Base-by-base conservation (phyloP, 371 early-diverging fungal genomes). In the Cladochytrium tenue region DNA sequence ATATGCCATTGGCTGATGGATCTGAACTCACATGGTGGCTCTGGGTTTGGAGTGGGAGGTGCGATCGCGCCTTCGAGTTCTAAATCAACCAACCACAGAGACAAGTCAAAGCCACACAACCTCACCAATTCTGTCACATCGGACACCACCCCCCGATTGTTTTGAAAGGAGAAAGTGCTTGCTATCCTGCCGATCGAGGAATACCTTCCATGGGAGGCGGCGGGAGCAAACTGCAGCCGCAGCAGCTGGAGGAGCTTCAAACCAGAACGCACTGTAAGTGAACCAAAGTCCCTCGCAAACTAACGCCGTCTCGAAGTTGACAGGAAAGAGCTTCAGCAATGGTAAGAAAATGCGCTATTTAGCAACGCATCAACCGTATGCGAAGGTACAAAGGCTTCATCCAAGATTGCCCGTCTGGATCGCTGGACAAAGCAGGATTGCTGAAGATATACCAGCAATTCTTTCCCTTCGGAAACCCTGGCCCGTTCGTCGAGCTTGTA, bases 401-500 rank as follows among this genome's bases (percentile, higher is more conserved):
- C 52, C 90, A 91, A 73, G 95, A 95, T 71, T 94, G 95, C 71
- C 96, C 96, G 4, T 76, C 85, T 20, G 96, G 96, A 28, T 81
- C 89, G 71, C 83, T 97, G 34, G 89, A 92, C 79, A 85, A 88
- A 73, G 78, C 87, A 15, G 93, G 93, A 66, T 96, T 97, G 69
- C 90, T 89, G 77, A 90, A 91, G 67, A 94, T 96, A 50, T 97
- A 95, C 81, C 93, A 96, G 76, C 92, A 92, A 70, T 96, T 94
- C 81, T 97, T 96, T 71, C 96, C 97, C 10, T 96, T 97, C 75
- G 96, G 96, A 32, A 95, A 97, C 76, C 86, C 96, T 2, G 85
- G 91, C 57, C 80, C 83, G 32, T 97, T 95, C 78, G 93, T 96
- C 23, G 92, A 94, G 68, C 89, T 64, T 51, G 77, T 76, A 15